Base-by-base conservation (phyloP, 2,329 filamentous ascomycete species). In the Fusarium multiceps region DNA sequence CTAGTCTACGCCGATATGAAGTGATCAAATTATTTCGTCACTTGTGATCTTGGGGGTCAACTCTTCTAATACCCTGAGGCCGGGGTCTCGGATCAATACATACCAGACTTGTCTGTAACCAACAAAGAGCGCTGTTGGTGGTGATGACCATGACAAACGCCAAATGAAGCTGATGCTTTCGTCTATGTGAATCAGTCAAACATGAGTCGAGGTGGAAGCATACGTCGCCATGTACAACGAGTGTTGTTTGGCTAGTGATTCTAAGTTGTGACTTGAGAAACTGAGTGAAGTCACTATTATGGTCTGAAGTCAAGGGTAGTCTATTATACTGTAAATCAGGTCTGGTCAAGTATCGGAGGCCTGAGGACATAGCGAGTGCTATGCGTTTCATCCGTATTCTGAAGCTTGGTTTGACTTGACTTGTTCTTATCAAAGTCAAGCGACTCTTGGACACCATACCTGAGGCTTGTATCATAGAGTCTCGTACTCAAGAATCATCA, bases 321-420 rank as follows among this genome's bases (percentile, higher is more conserved):
- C 18, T 12, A 12, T 37, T 12, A 1, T 7, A 12, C 34, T 4
- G 18, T 6, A 18, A 0, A 43, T 0, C 7, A 25, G 41, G 21
- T 11, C 20, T 43, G 8, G 9, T 18, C 21, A 11, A 11, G 20
- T 11, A 0, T 43, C 21, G 20, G 13, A 18, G 8, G 20, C 1
- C 20, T 16, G 11, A 43, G 20, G 21, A 16, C 6, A 43, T 4
- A 43, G 14, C 10, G 4, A 43, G 21, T 25, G 21, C 9, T 12
- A 18, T 25, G 4, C 5, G 5, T 4, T 23, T 43, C 13, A 7
- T 10, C 4, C 4, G 4, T 6, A 7, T 7, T 7, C 34, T 37
- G 34, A 12, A 37, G 34, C 34, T n/a, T 4, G 9, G 7, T 16
- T 7, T 16, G 41, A 20, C 21, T 23, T 23, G 13, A 21, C 4